Base-by-base conservation (phyloP, 208 protist genomes). In the Trypanosoma platydactyli region DNA sequence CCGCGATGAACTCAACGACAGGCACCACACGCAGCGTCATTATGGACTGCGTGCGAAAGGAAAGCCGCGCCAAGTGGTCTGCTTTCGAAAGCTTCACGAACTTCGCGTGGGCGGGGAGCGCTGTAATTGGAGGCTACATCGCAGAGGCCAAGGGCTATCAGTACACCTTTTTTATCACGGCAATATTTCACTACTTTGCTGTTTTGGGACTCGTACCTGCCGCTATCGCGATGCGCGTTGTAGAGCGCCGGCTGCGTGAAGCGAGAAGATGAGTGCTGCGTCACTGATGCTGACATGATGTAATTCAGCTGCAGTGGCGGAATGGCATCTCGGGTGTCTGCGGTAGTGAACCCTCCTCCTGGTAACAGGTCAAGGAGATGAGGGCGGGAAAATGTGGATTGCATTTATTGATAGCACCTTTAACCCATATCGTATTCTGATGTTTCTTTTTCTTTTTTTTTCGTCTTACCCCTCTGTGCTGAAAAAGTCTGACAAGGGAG, bases 1-100 rank as follows among this genome's bases (percentile, higher is more conserved):
- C 81, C n/a, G 56, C 63, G 18, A 91, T 91, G 85, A 91, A 91
- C 69, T 73, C 74, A 6, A 80, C 82, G 11, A 48, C 71, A 4
- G 85, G 85, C 33, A 25, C 88, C 49, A 88, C 81, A 0, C 81
- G 85, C 42, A 86, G 79, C 45, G 77, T 91, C 44, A 77, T 91
- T 27, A 91, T 91, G 85, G 85, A 91, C 56, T 72, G 70, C 64
- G 81, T 86, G 15, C 1, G 22, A 2, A 76, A 74, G 25, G 46
- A 72, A n/a, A 75, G 57, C 33, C 58, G 78, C 3, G 77, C 81
- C 18, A 84, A 76, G 73, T 91, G 80, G 81, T 80, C 79, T 27
- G 85, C 85, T 27, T 75, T 88, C 45, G 85, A 91, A 68, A 84
- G 80, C 60, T 77, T 91, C 57, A 75, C 77, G 0, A 75, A 71